phyloP scores from a whole-genome alignment of 179 eudicot species.

The Gypsophila paniculata region DNA sequence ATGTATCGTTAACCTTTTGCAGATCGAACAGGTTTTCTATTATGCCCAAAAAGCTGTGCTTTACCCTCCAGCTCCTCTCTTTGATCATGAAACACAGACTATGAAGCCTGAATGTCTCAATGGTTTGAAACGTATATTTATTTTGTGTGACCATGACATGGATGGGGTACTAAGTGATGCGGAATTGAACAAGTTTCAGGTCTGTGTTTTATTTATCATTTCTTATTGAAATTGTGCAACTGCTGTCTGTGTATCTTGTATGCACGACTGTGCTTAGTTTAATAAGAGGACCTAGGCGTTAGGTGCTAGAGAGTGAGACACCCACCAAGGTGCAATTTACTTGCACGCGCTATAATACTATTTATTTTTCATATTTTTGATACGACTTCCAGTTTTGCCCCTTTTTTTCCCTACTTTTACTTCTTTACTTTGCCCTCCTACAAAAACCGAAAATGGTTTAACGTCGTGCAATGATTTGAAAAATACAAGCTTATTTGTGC shows the following conservation, averaged over 20 bases:
- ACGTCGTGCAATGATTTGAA: too few relatives aligned
- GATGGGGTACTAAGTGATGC: conserved; percentile 96
- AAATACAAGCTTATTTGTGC: too few relatives aligned
- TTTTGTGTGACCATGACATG: conserved; percentile 84
- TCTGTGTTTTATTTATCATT: conserved; percentile 16
- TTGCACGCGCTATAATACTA: too few relatives aligned
- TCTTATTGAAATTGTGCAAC: not conserved
- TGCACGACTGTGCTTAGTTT: not conserved
- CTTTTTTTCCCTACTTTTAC: too few relatives aligned
- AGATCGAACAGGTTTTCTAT: conserved; percentile 93
- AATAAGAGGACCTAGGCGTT: not conserved
- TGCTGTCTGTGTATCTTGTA: too few relatives aligned
- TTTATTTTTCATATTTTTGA: too few relatives aligned
- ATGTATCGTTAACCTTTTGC: conserved; percentile 27
- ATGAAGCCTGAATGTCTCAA: conserved; percentile 85
- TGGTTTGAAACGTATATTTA: conserved; percentile 89
- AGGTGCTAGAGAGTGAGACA: not conserved
- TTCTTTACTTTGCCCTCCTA: too few relatives aligned
- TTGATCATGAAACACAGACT: conserved; percentile 92
- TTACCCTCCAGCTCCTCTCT: conserved; percentile 89
- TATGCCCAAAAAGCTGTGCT: conserved; percentile 97
- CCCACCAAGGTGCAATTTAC: too few relatives aligned
- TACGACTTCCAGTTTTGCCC: too few relatives aligned
- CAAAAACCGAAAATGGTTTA: too few relatives aligned
- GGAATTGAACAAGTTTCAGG: conserved; percentile 97